phyloP scores from a whole-genome alignment of 2,329 filamentous ascomycete genomes.

The Ophiobolus disseminans region DNA sequence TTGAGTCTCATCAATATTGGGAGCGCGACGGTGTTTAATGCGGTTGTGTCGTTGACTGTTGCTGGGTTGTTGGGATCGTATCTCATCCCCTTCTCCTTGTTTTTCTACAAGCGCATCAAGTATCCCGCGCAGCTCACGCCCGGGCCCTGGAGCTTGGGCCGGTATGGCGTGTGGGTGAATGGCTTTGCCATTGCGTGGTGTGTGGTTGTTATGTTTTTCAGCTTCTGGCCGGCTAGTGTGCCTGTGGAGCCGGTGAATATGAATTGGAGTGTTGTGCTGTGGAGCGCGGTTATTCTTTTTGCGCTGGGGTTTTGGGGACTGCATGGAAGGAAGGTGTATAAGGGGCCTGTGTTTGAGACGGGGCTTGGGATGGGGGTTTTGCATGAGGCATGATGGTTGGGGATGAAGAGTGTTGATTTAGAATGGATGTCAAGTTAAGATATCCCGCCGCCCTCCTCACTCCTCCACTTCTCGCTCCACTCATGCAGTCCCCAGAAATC shows the following conservation, averaged over 20 bases:
- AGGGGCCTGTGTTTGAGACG: constrained; percentile 24
- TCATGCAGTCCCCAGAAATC: constrained; percentile 32
- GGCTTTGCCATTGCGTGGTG: constrained; percentile 19
- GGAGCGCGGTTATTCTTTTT: constrained; percentile 22
- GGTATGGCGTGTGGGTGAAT: constrained; percentile 19
- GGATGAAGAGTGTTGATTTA: no score
- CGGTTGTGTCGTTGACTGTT: constrained; percentile 24
- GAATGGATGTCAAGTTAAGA: no score
- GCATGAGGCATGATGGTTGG: no score
- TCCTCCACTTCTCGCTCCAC: constrained; percentile 30
- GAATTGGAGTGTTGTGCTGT: constrained; percentile 31
- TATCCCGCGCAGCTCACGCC: constrained; percentile 6
- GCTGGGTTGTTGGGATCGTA: constrained; percentile 29
- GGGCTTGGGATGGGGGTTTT: no score
- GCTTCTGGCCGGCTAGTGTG: constrained; percentile 26
- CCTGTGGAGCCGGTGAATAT: constrained; percentile 25
- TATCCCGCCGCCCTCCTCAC: neutral
- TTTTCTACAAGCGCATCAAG: constrained; percentile 17
- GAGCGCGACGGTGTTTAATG: constrained; percentile 25
- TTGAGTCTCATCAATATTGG: constrained; percentile 29
- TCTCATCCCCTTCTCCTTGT: constrained; percentile 18
- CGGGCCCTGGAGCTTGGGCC: constrained; percentile 19
- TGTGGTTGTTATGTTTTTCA: constrained; percentile 28
- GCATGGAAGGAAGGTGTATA: constrained; percentile 24
- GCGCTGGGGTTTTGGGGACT: constrained; percentile 21